Conservation (phyloP, 495 filamentous ascomycete genomes). For the Annulohypoxylon bovei region DNA sequence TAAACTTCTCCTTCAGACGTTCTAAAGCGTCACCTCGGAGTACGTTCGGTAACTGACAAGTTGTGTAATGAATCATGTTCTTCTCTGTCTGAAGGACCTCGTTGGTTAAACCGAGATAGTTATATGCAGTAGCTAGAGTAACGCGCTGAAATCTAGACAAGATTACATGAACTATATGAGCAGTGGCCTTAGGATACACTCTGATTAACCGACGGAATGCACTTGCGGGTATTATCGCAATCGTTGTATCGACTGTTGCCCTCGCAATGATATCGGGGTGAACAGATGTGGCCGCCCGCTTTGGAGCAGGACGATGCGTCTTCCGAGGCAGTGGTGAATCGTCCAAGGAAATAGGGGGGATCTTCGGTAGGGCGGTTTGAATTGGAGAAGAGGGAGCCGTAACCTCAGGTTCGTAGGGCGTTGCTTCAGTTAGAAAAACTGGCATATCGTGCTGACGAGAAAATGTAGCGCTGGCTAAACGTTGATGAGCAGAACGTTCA, state of each 20-base stretch:
- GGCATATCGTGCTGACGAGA: conserved; percentile 54
- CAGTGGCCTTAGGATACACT: conserved; percentile 94
- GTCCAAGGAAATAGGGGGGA: conserved; percentile 82
- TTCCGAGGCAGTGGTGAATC: conserved; percentile 50
- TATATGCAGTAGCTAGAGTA: conserved; percentile 91
- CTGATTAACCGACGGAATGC: conserved; percentile 94
- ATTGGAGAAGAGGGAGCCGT: conserved; percentile 32
- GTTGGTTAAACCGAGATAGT: conserved; percentile 88
- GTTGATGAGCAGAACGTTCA: conserved; percentile 37
- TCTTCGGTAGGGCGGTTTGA: conserved; percentile 49
- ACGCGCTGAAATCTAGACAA: conserved; percentile 92
- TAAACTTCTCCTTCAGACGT: conserved; percentile 92
- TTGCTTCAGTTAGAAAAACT: conserved; percentile 27
- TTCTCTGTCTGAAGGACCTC: conserved; percentile 92
- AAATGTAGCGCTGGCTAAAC: conserved; percentile 58
- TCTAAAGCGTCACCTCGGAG: conserved; percentile 85
- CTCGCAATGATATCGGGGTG: conserved; percentile 97
- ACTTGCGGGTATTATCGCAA: conserved; percentile 96
- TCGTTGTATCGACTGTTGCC: conserved; percentile 97
- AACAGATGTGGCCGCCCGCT: conserved; percentile 72
- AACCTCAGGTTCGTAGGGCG: conserved; percentile 30
- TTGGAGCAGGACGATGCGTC: conserved; percentile 24
- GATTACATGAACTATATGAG: conserved; percentile 98
- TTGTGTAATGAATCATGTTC: conserved; percentile 90
- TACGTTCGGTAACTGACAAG: conserved; percentile 90